These are phyloP conservation scores for Talaromyces sp. DNA, from an alignment of 2,329 filamentous ascomycete species.

Conservation along the genomic window DNA sequence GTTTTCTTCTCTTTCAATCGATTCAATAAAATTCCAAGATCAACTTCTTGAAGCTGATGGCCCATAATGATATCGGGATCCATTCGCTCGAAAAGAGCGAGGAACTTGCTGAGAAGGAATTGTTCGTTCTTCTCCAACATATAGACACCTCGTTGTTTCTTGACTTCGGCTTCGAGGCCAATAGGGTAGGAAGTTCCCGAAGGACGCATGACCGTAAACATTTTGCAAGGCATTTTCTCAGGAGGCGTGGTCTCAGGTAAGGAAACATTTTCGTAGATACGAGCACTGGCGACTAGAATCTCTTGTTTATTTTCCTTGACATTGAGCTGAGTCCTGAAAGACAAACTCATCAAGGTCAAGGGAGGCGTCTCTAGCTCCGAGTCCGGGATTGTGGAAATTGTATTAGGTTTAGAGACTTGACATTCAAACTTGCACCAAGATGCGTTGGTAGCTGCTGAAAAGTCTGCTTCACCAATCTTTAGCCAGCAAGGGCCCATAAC, in stretches of 20 bases:
- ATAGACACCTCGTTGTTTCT: constrained; percentile 71
- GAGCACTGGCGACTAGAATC: constrained; percentile 83
- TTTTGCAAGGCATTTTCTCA: constrained; percentile 82
- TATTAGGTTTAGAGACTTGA: constrained; percentile 71
- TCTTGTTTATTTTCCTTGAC: constrained; percentile 94
- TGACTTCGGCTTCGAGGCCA: constrained; percentile 76
- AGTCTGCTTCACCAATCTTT: constrained; percentile 81
- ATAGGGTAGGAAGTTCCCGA: constrained; percentile 72
- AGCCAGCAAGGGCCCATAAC: constrained; percentile 99
- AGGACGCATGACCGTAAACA: constrained; percentile 88
- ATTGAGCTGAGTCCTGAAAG: constrained; percentile 84
- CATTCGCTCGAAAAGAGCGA: constrained; percentile 80
- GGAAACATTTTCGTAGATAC: constrained; percentile 87
- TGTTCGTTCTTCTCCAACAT: constrained; percentile 80
- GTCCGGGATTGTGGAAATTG: constrained; percentile 69
- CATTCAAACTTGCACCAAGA: constrained; percentile 98
- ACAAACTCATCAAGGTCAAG: constrained; percentile 92
- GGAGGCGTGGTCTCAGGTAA: constrained; percentile 83
- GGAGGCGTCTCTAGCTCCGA: constrained; percentile 80
- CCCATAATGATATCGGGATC: constrained; percentile 94
- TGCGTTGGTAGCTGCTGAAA: constrained; percentile 78
- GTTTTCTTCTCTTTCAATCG: constrained; percentile 87
- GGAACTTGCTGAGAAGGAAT: constrained; percentile 80
- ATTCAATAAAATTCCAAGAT: constrained; percentile 86
- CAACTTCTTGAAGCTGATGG: constrained; percentile 94